Conservation (phyloP, 2,329 filamentous ascomycete species). For the Cladophialophora psammophila region DNA sequence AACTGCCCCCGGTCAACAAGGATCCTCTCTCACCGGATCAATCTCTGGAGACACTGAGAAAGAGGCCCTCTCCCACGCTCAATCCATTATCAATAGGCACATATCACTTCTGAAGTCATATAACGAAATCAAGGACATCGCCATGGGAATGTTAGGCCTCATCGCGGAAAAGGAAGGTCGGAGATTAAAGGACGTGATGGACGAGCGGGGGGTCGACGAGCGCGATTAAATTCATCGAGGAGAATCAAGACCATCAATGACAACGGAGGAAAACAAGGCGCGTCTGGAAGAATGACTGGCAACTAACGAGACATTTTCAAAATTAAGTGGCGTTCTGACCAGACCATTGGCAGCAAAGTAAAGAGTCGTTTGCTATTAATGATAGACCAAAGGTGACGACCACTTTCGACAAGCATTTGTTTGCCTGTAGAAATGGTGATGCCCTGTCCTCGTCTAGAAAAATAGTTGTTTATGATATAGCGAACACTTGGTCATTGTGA, state of each 20-base stretch:
- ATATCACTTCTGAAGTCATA: conserved; percentile 72
- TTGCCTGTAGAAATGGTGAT: too few species aligned
- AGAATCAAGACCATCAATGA: background rate
- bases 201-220: conserved; percentile 23
- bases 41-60: conserved; percentile 36
- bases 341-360: too few species aligned
- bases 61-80: conserved; percentile 46
- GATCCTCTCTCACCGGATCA: background rate
- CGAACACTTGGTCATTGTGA: too few species aligned
- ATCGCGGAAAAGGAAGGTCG: conserved; percentile 62
- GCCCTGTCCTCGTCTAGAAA: too few species aligned
- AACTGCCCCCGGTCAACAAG: background rate
- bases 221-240: conserved; percentile 19
- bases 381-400: too few species aligned
- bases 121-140: conserved; percentile 75
- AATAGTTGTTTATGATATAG: too few species aligned
- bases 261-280: too few species aligned
- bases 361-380: too few species aligned
- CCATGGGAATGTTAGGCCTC: conserved; percentile 69
- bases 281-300: too few species aligned
- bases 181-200: conserved; percentile 36
- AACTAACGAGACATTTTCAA: too few species aligned
- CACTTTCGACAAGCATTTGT: too few species aligned
- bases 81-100: conserved; percentile 65
- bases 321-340: too few species aligned